Evolutionary conservation across 805 yeast genomes (phyloP).

Genomic region (Candida nanaspora): DNA sequence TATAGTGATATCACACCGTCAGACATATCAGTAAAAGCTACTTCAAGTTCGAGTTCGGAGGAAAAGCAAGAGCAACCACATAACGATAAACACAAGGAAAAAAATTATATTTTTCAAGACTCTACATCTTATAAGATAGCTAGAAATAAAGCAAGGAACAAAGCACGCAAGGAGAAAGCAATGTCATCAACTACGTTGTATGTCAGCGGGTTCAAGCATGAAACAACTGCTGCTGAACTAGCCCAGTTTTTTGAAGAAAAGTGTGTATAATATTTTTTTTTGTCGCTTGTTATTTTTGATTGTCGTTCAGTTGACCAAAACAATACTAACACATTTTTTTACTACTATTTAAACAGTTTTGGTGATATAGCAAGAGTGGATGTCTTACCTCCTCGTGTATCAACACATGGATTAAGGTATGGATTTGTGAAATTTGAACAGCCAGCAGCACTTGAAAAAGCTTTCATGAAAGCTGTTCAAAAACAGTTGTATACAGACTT

Average conservation of each 20-base stretch:
- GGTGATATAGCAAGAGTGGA: conserved; percentile 54
- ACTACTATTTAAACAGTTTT: conserved; percentile 26
- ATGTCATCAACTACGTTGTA: conserved; percentile 17
- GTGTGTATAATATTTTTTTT: conserved; percentile 32
- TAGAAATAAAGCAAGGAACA: too few species aligned
- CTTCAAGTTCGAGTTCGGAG: too few species aligned
- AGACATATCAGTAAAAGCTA: too few species aligned
- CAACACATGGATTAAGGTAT: conserved; percentile 46
- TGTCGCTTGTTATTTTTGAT: background rate
- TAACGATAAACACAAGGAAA: too few species aligned
- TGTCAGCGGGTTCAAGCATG: conserved; percentile 38
- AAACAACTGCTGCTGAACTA: conserved; percentile 46
- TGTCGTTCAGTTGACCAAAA: conserved; percentile 1
- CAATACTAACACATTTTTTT: background rate
- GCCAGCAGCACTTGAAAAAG: conserved; percentile 46
- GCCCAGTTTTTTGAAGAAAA: conserved; percentile 50
- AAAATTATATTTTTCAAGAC: too few species aligned
- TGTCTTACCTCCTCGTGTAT: conserved; percentile 55
- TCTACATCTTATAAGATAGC: too few species aligned
- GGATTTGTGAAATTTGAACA: conserved; percentile 57
- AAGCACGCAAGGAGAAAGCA: too few species aligned
- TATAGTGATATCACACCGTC: too few species aligned
- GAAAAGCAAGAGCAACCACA: too few species aligned
- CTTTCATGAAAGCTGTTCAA: conserved; percentile 35
- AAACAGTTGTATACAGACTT: conserved; percentile 19